phyloP scores from a whole-genome alignment of 441 rosid species.

The Syzygium syzygioides region DNA sequence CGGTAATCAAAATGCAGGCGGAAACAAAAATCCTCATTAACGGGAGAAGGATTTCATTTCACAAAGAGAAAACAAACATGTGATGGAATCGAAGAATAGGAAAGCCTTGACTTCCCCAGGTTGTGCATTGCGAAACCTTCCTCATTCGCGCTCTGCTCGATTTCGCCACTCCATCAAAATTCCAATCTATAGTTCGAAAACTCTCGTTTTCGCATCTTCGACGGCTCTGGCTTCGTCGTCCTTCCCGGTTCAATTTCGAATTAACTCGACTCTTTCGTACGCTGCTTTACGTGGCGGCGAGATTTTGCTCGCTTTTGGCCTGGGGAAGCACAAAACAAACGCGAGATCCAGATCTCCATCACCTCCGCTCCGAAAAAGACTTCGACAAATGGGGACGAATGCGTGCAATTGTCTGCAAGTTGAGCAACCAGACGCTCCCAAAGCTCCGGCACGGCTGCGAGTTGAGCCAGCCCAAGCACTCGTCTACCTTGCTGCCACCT shows the following conservation, averaged over 20 bases:
- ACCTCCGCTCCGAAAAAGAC: background rate
- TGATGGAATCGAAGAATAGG: too few species aligned
- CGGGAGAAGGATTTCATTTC: too few species aligned
- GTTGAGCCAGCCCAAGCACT: background rate
- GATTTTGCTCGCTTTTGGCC: background rate
- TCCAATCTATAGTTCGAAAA: background rate
- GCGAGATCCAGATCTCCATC: background rate
- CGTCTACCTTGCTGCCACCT: background rate
- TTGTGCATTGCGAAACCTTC: background rate
- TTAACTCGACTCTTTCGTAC: background rate
- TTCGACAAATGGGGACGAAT: background rate
- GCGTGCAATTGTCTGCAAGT: background rate
- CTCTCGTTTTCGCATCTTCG: background rate
- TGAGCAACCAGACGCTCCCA: background rate
- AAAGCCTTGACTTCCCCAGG: too few species aligned
- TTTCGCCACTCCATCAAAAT: background rate
- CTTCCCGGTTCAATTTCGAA: background rate
- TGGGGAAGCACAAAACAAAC: background rate
- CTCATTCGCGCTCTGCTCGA: background rate
- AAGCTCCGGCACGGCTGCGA: background rate
- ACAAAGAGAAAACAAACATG: too few species aligned
- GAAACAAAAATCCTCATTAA: too few species aligned
- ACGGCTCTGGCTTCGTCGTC: background rate
- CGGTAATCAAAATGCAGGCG: too few species aligned
- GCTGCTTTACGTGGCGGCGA: background rate